Conservation (phyloP, 2,329 filamentous ascomycete genomes). For the Exophiala bonariae region DNA sequence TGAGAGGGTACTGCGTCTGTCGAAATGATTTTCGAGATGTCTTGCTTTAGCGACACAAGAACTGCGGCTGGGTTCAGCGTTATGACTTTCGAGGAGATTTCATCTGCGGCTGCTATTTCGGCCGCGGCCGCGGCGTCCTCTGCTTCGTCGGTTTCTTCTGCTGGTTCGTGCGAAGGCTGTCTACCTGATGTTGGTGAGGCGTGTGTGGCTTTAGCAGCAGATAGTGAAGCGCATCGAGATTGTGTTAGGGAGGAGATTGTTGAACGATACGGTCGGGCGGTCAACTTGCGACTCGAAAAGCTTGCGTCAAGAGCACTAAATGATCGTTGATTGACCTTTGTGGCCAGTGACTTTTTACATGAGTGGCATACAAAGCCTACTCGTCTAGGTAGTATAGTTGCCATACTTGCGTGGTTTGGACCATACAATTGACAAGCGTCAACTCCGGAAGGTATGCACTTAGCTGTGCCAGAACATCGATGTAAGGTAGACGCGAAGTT, state of each 20-base stretch:
- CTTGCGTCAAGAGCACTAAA: constrained; percentile 9
- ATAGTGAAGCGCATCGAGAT: too few relatives aligned
- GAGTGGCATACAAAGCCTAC: constrained; percentile 20
- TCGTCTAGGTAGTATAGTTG: constrained; percentile 16
- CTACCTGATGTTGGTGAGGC: too few relatives aligned
- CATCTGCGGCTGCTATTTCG: neutral
- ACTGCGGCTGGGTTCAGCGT: neutral
- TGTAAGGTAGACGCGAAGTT: neutral
- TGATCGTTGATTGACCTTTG: constrained; percentile 10
- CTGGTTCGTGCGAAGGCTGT: too few relatives aligned
- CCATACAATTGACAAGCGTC: neutral
- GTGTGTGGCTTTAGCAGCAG: too few relatives aligned
- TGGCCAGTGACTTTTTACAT: constrained; percentile 14
- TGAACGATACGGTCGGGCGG: constrained; percentile 3
- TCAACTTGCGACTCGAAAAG: constrained; percentile 8
- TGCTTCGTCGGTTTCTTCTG: neutral
- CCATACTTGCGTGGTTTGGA: constrained; percentile 8
- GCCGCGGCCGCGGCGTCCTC: neutral
- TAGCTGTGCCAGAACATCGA: too few relatives aligned
- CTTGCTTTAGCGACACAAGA: constrained; percentile 6
- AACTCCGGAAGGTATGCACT: neutral
- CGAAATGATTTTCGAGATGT: constrained; percentile 18
- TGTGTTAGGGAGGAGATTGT: neutral
- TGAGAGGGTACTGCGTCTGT: constrained; percentile 9
- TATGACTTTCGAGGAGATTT: neutral